Percentiles rank a stretch among this genome's conserved stretches.
phyloP scores from a whole-genome alignment of 1,139 yeast genomes.

The Protomyces lactucae-debilis region DNA sequence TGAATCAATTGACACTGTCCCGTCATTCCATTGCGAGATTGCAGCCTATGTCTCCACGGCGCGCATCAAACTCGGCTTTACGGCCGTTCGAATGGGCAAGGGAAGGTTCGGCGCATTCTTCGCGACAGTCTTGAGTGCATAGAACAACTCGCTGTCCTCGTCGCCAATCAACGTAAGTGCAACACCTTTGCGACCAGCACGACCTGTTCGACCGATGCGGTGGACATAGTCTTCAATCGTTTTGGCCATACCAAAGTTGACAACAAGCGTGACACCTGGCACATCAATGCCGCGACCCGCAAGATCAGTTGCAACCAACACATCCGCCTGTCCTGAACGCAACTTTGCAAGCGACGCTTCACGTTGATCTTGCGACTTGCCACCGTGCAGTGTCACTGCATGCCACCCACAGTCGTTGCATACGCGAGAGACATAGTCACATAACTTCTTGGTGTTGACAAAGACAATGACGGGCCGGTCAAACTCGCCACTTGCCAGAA shows the following conservation, averaged over 20 bases:
- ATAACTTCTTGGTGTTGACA: conserved; percentile 68
- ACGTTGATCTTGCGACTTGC: conserved; percentile 79
- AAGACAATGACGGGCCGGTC: conserved; percentile 68
- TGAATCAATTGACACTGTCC: too few species aligned
- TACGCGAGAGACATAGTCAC: conserved; percentile 58
- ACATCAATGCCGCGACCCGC: conserved; percentile 97
- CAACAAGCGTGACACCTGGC: conserved; percentile 73
- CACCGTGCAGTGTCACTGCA: conserved; percentile 73
- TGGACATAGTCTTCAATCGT: conserved; percentile 81
- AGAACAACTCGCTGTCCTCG: conserved; percentile 52
- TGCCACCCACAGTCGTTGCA: conserved; percentile 48
- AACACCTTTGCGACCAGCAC: conserved; percentile 79
- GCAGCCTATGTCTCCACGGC: neutral
- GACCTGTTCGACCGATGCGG: conserved; percentile 92
- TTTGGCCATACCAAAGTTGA: conserved; percentile 79
- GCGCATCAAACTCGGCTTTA: neutral
- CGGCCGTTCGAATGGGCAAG: neutral
- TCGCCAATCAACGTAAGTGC: conserved; percentile 67
- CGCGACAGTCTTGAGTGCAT: conserved; percentile 45
- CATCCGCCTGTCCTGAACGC: conserved; percentile 54
- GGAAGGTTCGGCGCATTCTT: conserved; percentile 32
- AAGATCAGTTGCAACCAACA: conserved; percentile 87
- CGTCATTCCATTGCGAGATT: too few species aligned
- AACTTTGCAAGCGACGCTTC: conserved; percentile 69
- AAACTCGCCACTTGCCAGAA: conserved; percentile 41